These are phyloP conservation scores for Leptosphaerulina australis DNA, from an alignment of 2,329 filamentous ascomycete species.

Conservation along the genomic window DNA sequence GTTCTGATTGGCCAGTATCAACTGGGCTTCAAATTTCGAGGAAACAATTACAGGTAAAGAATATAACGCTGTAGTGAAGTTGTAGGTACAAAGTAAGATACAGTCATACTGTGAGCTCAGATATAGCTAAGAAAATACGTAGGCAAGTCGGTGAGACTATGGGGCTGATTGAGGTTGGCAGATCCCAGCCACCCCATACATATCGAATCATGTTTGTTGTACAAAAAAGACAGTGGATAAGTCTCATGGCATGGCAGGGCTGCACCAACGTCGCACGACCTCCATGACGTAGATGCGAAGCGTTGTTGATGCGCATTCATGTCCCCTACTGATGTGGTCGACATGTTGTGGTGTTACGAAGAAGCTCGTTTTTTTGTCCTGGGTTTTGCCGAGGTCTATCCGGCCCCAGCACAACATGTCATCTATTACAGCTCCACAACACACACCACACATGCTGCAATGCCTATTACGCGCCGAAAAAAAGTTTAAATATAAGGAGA, in stretches of 20 bases:
- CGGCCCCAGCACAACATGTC: too few relatives aligned
- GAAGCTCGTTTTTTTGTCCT: too few relatives aligned
- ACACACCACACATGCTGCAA: too few relatives aligned
- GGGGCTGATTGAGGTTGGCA: slow-evolving; percentile 31
- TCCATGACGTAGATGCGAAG: not conserved
- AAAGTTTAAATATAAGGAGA: too few relatives aligned
- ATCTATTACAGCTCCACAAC: too few relatives aligned
- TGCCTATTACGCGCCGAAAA: too few relatives aligned
- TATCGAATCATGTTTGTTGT: slow-evolving; percentile 34
- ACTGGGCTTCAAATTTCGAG: not conserved
- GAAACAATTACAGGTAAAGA: too few relatives aligned
- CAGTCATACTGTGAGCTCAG: not conserved
- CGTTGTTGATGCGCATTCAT: not conserved
- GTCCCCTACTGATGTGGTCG: not conserved
- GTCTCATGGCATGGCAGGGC: slow-evolving; percentile 26
- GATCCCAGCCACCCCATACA: slow-evolving; percentile 28
- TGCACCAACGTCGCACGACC: slow-evolving; percentile 19
- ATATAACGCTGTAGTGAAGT: too few relatives aligned
- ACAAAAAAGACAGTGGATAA: slow-evolving; percentile 12
- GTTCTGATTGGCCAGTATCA: slow-evolving; percentile 21
- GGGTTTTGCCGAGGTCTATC: too few relatives aligned
- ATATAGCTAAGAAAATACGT: slow-evolving; percentile 4
- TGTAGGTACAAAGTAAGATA: not conserved
- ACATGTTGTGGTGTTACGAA: not conserved
- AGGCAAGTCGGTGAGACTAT: slow-evolving; percentile 22